Conservation (phyloP, 192 early-diverging fungal genomes). For the Backusella mclennaniae region DNA sequence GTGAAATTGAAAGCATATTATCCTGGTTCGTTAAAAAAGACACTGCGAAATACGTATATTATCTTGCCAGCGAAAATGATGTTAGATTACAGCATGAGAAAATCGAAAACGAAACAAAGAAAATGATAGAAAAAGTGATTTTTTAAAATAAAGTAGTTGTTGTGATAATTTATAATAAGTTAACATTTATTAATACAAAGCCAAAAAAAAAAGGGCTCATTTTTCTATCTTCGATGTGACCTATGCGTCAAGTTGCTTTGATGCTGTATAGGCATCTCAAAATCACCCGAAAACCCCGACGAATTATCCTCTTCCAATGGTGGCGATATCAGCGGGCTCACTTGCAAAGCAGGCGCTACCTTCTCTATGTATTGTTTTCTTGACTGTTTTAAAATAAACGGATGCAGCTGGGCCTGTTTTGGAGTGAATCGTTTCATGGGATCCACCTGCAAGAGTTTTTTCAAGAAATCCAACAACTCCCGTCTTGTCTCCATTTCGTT, state of each 20-base stretch:
- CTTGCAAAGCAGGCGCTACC: neutral
- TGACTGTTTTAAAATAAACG: neutral
- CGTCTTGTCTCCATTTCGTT: conserved; percentile 8
- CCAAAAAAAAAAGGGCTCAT: neutral
- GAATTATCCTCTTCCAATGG: neutral
- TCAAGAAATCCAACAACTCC: conserved; percentile 12
- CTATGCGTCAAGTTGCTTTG: neutral
- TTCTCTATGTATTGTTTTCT: neutral
- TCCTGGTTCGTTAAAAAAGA: too few species aligned
- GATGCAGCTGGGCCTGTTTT: conserved; percentile 7
- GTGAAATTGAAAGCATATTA: too few species aligned
- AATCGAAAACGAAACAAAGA: too few species aligned
- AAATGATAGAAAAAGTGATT: too few species aligned
- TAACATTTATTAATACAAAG: too few species aligned
- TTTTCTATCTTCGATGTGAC: neutral
- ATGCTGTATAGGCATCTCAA: neutral
- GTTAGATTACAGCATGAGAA: too few species aligned
- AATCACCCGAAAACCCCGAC: neutral
- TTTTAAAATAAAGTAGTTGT: too few species aligned
- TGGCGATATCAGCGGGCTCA: neutral
- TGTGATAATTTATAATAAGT: too few species aligned
- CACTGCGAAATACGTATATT: too few species aligned
- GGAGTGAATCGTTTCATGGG: conserved; percentile 10
- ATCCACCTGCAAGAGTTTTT: conserved; percentile 8
- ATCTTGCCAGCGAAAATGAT: too few species aligned